Conservation (phyloP, 192 early-diverging fungal genomes). For the Pilaira anomala region DNA sequence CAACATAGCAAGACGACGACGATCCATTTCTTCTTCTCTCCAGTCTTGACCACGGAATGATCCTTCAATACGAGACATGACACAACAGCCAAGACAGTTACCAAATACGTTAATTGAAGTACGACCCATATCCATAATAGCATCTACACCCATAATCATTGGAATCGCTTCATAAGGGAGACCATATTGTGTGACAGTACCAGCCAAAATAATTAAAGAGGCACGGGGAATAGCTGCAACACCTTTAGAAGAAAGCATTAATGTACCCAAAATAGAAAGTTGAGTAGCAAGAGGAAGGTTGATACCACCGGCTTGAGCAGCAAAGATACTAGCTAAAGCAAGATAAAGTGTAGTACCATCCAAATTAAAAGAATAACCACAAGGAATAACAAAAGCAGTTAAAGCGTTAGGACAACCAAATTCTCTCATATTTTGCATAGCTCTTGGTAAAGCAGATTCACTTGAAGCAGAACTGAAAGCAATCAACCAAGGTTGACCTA, state of each 20-base stretch:
- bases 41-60: conserved; percentile 54
- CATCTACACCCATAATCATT: conserved; percentile 70
- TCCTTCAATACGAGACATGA: conserved; percentile 67
- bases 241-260: conserved; percentile 70
- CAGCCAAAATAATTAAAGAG: conserved; percentile 57
- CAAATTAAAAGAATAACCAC: conserved; percentile 77
- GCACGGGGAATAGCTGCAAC: conserved; percentile 59
- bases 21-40: conserved; percentile 29
- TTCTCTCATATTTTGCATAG: conserved; percentile 64
- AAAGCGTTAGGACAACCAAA: conserved; percentile 67
- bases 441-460: conserved; percentile 68
- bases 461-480: conserved; percentile 73
- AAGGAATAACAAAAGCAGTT: conserved; percentile 63
- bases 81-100: conserved; percentile 64
- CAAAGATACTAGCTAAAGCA: conserved; percentile 62
- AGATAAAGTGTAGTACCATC: conserved; percentile 76
- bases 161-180: conserved; percentile 56
- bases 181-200: conserved; percentile 43
- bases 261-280: conserved; percentile 60
- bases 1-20: conserved; percentile 5
- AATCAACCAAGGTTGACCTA: conserved; percentile 63
- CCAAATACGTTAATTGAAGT: conserved; percentile 69
- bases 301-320: conserved; percentile 61
- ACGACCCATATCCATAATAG: conserved; percentile 75
- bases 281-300: conserved; percentile 53